phyloP scores from a whole-genome alignment of 805 yeast species.

The Naumovozyma baii region DNA sequence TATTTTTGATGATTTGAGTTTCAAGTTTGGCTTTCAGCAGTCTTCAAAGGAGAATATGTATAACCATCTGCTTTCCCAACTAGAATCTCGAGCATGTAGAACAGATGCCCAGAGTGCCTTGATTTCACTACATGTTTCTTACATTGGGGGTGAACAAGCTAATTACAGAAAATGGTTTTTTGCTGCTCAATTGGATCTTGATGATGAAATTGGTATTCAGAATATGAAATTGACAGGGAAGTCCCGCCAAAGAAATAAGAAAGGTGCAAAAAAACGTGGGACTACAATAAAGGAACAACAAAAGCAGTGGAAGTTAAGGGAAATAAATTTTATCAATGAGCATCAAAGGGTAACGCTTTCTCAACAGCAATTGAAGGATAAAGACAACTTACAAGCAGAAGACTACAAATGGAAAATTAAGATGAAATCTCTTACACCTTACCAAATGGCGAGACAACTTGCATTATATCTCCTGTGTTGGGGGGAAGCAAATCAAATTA shows the following conservation, averaged over 20 bases:
- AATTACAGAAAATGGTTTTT: conserved; percentile 90
- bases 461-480: conserved; percentile 66
- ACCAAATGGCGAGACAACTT: conserved; percentile 57
- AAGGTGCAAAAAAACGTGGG: conserved; percentile 35
- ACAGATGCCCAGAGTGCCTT: conserved; percentile 64
- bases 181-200: conserved; percentile 72
- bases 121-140: conserved; percentile 72
- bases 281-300: conserved; percentile 28
- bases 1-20: conserved; percentile 50
- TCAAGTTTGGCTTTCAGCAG: conserved; percentile 73
- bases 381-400: conserved; percentile 59
- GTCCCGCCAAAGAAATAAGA: conserved; percentile 35
- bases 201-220: conserved; percentile 53
- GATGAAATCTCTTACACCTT: conserved; percentile 46
- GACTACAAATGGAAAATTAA: conserved; percentile 69
- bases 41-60: conserved; percentile 71
- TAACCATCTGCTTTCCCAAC: conserved; percentile 67
- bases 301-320: conserved; percentile 37
- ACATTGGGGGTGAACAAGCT: conserved; percentile 83
- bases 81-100: conserved; percentile 83
- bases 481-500: conserved; percentile 83
- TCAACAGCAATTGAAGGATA: conserved; percentile 59
- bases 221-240: conserved; percentile 45
- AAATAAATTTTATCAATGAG: conserved; percentile 38
- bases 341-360: conserved; percentile 50